Evolutionary conservation across 352 stramenopile species (phyloP).

Genomic region (Globisporangium paddicum): DNA sequence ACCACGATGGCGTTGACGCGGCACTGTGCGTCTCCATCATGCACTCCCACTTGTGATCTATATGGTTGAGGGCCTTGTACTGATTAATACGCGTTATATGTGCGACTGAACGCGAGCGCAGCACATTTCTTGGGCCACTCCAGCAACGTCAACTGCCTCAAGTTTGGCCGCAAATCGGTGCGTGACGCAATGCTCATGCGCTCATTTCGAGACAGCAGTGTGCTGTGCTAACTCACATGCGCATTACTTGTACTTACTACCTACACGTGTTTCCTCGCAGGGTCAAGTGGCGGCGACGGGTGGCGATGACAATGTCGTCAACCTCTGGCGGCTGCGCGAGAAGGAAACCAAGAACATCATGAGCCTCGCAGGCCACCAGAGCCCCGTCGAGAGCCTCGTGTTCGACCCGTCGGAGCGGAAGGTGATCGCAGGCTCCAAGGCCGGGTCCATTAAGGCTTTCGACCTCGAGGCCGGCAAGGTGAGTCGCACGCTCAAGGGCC

Average conservation of each 20-base stretch:
- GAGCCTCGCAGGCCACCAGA: slow-evolving; percentile 74
- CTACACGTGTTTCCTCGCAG: slow-evolving; percentile 19
- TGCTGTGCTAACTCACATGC: too few relatives aligned
- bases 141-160: slow-evolving; percentile 78
- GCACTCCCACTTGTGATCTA: neutral
- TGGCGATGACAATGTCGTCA: slow-evolving; percentile 76
- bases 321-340: slow-evolving; percentile 83
- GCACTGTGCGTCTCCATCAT: slow-evolving; percentile 36
- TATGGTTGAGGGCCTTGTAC: too few relatives aligned
- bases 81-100: neutral
- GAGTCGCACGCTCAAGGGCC: slow-evolving; percentile 71
- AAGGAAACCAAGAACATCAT: slow-evolving; percentile 88
- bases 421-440: slow-evolving; percentile 68
- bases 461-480: slow-evolving; percentile 79
- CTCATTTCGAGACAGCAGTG: too few relatives aligned
- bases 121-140: slow-evolving; percentile 79
- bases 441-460: slow-evolving; percentile 83
- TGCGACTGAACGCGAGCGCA: slow-evolving; percentile 12
- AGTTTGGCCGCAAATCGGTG: slow-evolving; percentile 81
- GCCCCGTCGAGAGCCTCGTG: slow-evolving; percentile 70
- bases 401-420: slow-evolving; percentile 79
- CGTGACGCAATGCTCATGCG: neutral
- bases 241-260: neutral
- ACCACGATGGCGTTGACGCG: slow-evolving; percentile 38
- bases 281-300: slow-evolving; percentile 75